phyloP scores from a whole-genome alignment of 2,329 filamentous ascomycete species.

The Monosporascus sp. region DNA sequence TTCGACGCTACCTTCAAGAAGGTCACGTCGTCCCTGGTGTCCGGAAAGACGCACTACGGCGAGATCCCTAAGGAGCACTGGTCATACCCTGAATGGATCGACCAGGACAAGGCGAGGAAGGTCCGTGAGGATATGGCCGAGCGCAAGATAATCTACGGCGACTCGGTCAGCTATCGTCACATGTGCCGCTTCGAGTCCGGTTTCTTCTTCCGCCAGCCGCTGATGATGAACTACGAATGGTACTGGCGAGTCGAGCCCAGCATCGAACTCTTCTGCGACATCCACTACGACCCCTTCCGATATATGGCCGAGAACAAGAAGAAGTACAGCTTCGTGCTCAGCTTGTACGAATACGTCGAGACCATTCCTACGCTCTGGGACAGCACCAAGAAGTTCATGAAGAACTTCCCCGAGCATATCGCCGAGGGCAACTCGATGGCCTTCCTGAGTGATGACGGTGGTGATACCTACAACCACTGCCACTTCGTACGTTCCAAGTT shows the following conservation, averaged over 20 bases:
- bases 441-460: slow-evolving; percentile 87
- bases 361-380: slow-evolving; percentile 97
- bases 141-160: slow-evolving; percentile 96
- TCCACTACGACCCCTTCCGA: slow-evolving; percentile 93
- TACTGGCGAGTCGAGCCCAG: slow-evolving; percentile 99
- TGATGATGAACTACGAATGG: slow-evolving; percentile 97
- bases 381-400: slow-evolving; percentile 90
- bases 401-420: slow-evolving; percentile 84
- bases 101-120: slow-evolving; percentile 85
- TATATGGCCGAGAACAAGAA: slow-evolving; percentile 95
- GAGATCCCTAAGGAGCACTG: slow-evolving; percentile 88
- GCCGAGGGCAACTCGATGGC: slow-evolving; percentile 77
- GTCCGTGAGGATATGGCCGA: slow-evolving; percentile 91
- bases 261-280: slow-evolving; percentile 92
- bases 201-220: slow-evolving; percentile 94
- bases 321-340: slow-evolving; percentile 97
- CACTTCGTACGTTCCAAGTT: slow-evolving; percentile 68
- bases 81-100: slow-evolving; percentile 95
- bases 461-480: slow-evolving; percentile 92
- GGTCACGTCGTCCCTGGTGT: slow-evolving; percentile 83
- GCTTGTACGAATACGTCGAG: slow-evolving; percentile 92
- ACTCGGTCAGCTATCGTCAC: slow-evolving; percentile 94
- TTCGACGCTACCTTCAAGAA: slow-evolving; percentile 94
- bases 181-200: slow-evolving; percentile 99
- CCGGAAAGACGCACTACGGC: slow-evolving; percentile 87